Percentiles rank a stretch among this genome's conserved stretches.
These are phyloP conservation scores for Hymenoscyphus fructigenus DNA, from an alignment of 2,329 filamentous ascomycete species.

Conservation along the genomic window DNA sequence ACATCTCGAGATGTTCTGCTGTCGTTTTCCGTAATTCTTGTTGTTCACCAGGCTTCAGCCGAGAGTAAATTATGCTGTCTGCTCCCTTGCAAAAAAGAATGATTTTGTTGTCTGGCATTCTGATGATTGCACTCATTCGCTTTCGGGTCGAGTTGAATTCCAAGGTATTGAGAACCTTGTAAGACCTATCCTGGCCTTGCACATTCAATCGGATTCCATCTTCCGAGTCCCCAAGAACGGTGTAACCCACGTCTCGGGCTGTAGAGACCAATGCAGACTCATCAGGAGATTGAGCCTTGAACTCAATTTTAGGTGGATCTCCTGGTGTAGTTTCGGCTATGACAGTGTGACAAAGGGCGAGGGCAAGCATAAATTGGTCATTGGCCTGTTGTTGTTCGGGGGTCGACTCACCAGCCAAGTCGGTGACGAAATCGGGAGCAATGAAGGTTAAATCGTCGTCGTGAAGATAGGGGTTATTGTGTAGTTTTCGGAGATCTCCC, in stretches of 20 bases:
- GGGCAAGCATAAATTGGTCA: conserved; percentile 87
- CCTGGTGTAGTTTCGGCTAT: conserved; percentile 87
- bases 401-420: conserved; percentile 76
- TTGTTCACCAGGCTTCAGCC: conserved; percentile 82
- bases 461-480: conserved; percentile 87
- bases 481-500: conserved; percentile 67
- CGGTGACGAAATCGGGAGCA: conserved; percentile 82
- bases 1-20: conserved; percentile 94
- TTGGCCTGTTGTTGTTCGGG: conserved; percentile 74
- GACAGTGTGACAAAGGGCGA: conserved; percentile 95
- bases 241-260: conserved; percentile 92
- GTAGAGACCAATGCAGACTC: conserved; percentile 93
- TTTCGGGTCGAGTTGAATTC: conserved; percentile 98
- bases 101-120: conserved; percentile 89
- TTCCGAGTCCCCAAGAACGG: conserved; percentile 75
- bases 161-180: conserved; percentile 87
- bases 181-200: conserved; percentile 80
- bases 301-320: conserved; percentile 87
- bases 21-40: conserved; percentile 78
- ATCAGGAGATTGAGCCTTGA: conserved; percentile 96
- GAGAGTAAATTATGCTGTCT: conserved; percentile 94
- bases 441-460: conserved; percentile 91
- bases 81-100: conserved; percentile 96
- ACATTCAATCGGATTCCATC: conserved; percentile 85
- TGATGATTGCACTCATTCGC: conserved; percentile 94